Evolutionary conservation across 2,329 filamentous ascomycete genomes (phyloP).

Genomic region (Penicillium thymicola): DNA sequence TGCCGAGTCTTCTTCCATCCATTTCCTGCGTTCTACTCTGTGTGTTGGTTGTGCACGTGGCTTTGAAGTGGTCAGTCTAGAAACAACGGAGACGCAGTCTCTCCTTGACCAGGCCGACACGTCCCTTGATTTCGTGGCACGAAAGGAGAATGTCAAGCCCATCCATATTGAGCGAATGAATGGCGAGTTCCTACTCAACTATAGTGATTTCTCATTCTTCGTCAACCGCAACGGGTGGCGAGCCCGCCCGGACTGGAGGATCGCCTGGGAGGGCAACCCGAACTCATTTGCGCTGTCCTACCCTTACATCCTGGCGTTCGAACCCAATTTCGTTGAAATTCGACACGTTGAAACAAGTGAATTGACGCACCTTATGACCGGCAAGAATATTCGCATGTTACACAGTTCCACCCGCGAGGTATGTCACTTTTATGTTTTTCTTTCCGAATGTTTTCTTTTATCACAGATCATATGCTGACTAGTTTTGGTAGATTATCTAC

Average conservation of each 20-base stretch:
- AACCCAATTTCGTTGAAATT: constrained; percentile 96
- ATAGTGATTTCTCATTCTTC: constrained; percentile 98
- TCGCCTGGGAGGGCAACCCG: constrained; percentile 94
- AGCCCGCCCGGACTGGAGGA: constrained; percentile 91
- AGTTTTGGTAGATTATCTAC: constrained; percentile 73
- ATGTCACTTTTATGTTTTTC: constrained; percentile 35
- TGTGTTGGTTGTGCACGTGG: constrained; percentile 94
- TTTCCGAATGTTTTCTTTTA: background rate
- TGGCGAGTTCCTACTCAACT: constrained; percentile 95
- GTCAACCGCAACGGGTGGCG: constrained; percentile 98
- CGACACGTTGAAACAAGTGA: constrained; percentile 91
- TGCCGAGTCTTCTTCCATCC: constrained; percentile 94
- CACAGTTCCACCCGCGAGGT: constrained; percentile 97
- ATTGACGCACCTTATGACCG: constrained; percentile 88
- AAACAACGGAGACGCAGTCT: constrained; percentile 97
- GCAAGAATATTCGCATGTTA: constrained; percentile 95
- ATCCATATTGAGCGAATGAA: constrained; percentile 97
- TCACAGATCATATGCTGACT: constrained; percentile 23
- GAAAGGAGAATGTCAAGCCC: constrained; percentile 88
- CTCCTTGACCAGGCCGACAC: constrained; percentile 96
- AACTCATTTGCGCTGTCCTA: constrained; percentile 91
- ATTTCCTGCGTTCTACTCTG: constrained; percentile 94
- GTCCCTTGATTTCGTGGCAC: constrained; percentile 91
- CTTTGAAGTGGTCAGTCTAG: constrained; percentile 93
- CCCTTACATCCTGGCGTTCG: constrained; percentile 95